A percentile compares a stretch with the other conserved stretches of the same genome.
These are phyloP conservation scores for Mariannaea sp. DNA, from an alignment of 2,329 filamentous ascomycete genomes.

Conservation along the genomic window DNA sequence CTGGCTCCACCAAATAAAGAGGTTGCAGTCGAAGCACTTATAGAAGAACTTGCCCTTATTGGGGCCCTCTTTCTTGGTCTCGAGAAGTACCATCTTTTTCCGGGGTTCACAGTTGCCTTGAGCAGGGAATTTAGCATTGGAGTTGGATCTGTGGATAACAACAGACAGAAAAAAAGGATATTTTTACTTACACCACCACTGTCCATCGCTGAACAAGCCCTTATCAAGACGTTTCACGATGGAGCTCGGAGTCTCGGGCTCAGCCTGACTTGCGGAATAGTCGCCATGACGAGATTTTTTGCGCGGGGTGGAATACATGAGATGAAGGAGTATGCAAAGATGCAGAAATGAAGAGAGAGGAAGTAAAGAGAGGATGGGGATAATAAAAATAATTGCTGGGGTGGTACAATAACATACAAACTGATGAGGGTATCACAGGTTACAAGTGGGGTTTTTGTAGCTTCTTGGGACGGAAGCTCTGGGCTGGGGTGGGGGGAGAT, in stretches of 20 bases:
- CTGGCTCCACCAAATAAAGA: conserved; percentile 53
- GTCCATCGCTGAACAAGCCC: conserved; percentile 41
- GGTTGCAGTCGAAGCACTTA: conserved; percentile 49
- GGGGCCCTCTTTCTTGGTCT: conserved; percentile 44
- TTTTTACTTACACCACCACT: conserved; percentile 46
- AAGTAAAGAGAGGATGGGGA: too few relatives aligned
- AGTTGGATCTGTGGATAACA: background rate
- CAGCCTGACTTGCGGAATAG: background rate
- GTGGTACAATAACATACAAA: too few relatives aligned
- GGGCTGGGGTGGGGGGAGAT: too few relatives aligned
- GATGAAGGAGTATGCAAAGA: background rate
- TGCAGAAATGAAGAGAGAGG: background rate
- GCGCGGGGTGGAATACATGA: conserved; percentile 6
- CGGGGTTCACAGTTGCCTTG: conserved; percentile 52
- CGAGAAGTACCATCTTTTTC: conserved; percentile 41
- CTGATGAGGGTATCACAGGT: too few relatives aligned
- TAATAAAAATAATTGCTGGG: too few relatives aligned
- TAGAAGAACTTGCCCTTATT: conserved; percentile 52
- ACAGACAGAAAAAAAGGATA: background rate
- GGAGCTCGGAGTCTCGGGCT: conserved; percentile 34
- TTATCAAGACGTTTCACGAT: conserved; percentile 40
- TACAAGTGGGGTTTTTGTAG: too few relatives aligned
- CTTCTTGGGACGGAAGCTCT: too few relatives aligned
- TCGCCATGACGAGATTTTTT: conserved; percentile 5
- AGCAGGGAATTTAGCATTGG: background rate